Evolutionary conservation across 2,329 filamentous ascomycete species (phyloP), one percentile per base, ranked within the genome.

Genomic region (Aureobasidium namibiae): DNA sequence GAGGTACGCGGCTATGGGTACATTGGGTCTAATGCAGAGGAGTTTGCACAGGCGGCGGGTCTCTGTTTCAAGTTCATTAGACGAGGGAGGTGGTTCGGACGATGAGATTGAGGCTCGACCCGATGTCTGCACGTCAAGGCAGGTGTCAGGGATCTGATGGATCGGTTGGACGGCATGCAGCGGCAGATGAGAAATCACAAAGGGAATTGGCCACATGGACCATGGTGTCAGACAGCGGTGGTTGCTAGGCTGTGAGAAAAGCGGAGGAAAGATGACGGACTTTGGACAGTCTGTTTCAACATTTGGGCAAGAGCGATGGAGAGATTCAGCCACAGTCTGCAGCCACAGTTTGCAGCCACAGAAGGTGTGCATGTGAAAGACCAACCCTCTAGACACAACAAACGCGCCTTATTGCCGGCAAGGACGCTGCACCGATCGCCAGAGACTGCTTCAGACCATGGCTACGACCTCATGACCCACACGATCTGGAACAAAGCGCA

Each of bases 51-150:
- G 38, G n/a, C 36, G 52, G 52, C 52, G 52, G 52, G 39, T 56
- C 52, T 46, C 31, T 31, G 53, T 56, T 56, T 56, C 53, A 56
- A 26, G 41, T 56, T 56, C 53, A 56, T 56, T 56, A 56, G 42
- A 46, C 53, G 53, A 56, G 53, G 41, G 33, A 36, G 52, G 41
- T 44, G 26, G 50, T 54, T 54, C 38, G 38, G 39, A 44, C 26
- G 23, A 46, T 29, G 29, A 9, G 41, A 21, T 29, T 39, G 39
- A 46, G 53, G 26, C 52, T 44, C 5, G 39, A 34, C n/a, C 10
- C 52, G 52, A 56, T 24, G n/a, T 23, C 39, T 56, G 52, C 52
- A 56, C 18, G 38, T 44, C 39, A 44, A 56, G 13, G 52, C 26
- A 16, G 13, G n/a, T 18, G 52, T 34, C 39, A 56, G n/a, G 41